These are phyloP conservation scores for Lavandula angustifolia DNA, from an alignment of 257 asterid genomes.

Conservation along the genomic window DNA sequence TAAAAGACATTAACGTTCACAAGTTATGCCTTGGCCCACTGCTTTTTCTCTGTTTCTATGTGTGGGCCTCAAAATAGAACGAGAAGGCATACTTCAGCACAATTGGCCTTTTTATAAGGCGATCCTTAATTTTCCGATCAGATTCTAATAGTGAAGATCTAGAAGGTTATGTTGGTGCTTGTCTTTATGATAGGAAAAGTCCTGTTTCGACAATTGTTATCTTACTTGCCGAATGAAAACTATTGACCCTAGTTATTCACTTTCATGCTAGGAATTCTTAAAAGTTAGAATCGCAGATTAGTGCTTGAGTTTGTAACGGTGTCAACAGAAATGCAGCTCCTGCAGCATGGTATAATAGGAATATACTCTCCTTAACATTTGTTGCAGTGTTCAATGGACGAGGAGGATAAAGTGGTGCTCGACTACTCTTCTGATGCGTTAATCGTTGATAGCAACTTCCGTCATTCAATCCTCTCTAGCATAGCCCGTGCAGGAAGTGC, in stretches of 20 bases:
- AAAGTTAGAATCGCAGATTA: not conserved
- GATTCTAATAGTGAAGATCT: constrained; percentile 99
- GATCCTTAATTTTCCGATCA: constrained; percentile 89
- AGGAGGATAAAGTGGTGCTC: constrained; percentile 75
- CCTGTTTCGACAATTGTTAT: not conserved
- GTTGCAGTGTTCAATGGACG: constrained; percentile 94
- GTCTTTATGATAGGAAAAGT: constrained; percentile 89
- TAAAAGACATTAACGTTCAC: constrained; percentile 8
- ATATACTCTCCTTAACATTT: not conserved
- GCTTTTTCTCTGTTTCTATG: constrained; percentile 43
- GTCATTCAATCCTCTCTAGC: constrained; percentile 59
- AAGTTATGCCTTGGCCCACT: not conserved
- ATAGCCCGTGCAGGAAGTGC: constrained; percentile 85
- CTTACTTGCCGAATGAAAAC: not conserved
- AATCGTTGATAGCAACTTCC: constrained; percentile 62
- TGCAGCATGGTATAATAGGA: too few relatives aligned
- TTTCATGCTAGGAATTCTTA: not conserved
- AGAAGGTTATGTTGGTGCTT: constrained; percentile 99
- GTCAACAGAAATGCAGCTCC: too few relatives aligned
- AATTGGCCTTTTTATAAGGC: constrained; percentile 81
- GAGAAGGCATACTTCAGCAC: constrained; percentile 99
- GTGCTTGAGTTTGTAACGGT: too few relatives aligned
- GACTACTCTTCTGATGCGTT: constrained; percentile 82
- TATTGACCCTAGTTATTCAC: not conserved
- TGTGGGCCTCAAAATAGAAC: constrained; percentile 99